These are phyloP conservation scores for Plasmodium coatneyi DNA, from an alignment of 169 alveolate genomes.

Conservation along the genomic window DNA sequence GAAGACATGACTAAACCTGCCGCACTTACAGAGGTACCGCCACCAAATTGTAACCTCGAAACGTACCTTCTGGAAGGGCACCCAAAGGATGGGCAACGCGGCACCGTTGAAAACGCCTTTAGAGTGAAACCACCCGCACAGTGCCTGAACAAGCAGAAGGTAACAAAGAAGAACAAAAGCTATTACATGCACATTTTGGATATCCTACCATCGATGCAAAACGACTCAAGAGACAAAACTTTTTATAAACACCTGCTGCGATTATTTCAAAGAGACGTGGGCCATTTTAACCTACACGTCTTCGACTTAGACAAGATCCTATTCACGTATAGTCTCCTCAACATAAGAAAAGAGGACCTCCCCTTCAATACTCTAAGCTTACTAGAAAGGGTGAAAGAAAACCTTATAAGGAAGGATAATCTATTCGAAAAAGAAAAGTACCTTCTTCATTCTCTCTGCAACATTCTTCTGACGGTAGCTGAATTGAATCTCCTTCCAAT, in stretches of 20 bases:
- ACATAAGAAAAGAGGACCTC: background rate
- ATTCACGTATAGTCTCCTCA: conserved; percentile 24
- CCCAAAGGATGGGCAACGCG: background rate
- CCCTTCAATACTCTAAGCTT: background rate
- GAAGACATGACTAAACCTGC: background rate
- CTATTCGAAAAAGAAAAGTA: conserved; percentile 15
- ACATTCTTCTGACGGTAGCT: conserved; percentile 5
- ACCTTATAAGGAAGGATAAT: background rate
- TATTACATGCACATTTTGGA: conserved; percentile 32
- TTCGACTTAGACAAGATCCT: conserved; percentile 62
- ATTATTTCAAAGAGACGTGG: conserved; percentile 22
- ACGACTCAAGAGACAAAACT: background rate
- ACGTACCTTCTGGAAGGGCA: background rate
- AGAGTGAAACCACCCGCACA: background rate
- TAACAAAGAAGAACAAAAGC: conserved; percentile 23
- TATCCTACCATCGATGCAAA: conserved; percentile 12
- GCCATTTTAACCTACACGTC: conserved; percentile 20
- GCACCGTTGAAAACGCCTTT: background rate
- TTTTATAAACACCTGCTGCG: conserved; percentile 6
- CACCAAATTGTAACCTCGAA: background rate
- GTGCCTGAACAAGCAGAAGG: background rate
- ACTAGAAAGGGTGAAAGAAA: conserved; percentile 45
- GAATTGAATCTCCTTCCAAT: conserved; percentile 37
- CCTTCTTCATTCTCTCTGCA: conserved; percentile 28
- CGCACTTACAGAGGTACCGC: background rate